phyloP scores from a whole-genome alignment of 2,329 filamentous ascomycete genomes.

The Chalaropsis thielavioides region DNA sequence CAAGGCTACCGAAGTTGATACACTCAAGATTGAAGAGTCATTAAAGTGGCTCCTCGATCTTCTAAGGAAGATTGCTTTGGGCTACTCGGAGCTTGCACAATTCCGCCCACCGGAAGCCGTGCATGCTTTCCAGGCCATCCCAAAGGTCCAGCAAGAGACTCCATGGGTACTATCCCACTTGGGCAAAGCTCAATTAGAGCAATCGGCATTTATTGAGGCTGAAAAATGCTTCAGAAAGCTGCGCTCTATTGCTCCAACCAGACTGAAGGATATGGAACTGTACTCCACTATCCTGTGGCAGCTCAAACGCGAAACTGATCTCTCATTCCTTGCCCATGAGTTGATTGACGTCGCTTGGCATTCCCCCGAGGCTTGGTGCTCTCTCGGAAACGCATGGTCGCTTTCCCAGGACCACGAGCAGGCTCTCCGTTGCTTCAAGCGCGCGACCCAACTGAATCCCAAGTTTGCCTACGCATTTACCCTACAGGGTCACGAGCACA shows the following conservation, averaged over 20 bases:
- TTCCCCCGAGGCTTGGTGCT: slow-evolving; percentile 91
- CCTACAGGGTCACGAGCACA: slow-evolving; percentile 87
- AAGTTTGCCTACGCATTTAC: slow-evolving; percentile 94
- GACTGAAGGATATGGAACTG: slow-evolving; percentile 89
- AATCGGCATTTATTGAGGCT: slow-evolving; percentile 70
- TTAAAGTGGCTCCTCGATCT: slow-evolving; percentile 65
- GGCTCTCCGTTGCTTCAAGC: slow-evolving; percentile 84
- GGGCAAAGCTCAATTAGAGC: slow-evolving; percentile 82
- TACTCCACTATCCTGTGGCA: slow-evolving; percentile 99
- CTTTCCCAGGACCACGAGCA: slow-evolving; percentile 86
- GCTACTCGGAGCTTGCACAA: slow-evolving; percentile 62
- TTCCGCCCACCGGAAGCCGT: slow-evolving; percentile 70
- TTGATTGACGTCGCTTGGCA: slow-evolving; percentile 75
- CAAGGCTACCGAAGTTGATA: slow-evolving; percentile 37
- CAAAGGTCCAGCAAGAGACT: slow-evolving; percentile 66
- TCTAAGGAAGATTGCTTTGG: slow-evolving; percentile 66
- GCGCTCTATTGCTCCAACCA: slow-evolving; percentile 63
- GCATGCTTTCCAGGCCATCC: slow-evolving; percentile 55
- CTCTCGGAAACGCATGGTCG: slow-evolving; percentile 87
- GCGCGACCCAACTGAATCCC: slow-evolving; percentile 78
- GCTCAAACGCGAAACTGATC: slow-evolving; percentile 76
- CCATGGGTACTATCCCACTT: slow-evolving; percentile 88
- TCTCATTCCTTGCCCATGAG: slow-evolving; percentile 85
- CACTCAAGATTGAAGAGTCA: slow-evolving; percentile 56
- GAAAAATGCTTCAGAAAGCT: slow-evolving; percentile 75